Evolutionary conservation across 768 basidiomycete species (phyloP), one percentile per base, ranked within the genome.

Genomic region (Trametopsis cervina): DNA sequence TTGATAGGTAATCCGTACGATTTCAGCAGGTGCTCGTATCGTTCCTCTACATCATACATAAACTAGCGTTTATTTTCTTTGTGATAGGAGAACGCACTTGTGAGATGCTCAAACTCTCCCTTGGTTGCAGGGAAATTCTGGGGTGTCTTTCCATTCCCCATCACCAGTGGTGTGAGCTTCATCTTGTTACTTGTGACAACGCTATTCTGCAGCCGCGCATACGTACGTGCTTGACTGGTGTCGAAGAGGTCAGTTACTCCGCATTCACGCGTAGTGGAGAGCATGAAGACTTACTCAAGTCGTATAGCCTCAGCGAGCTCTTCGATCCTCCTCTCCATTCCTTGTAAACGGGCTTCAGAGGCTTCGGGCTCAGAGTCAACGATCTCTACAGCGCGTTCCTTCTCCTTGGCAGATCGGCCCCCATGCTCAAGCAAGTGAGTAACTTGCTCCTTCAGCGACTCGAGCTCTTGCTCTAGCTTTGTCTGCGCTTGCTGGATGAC

Each of bases 31-130:
- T 27, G 53, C 29, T 72, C 70, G 54, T 72, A 72, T 0, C 71
- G 66, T 37, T 72, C 71, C 65, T 69, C 70, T 71, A 54, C 12
- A 37, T 1, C 46, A 15, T 7, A 6, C 2, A 25, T 15, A 15
- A 17, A 35, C 13, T 20, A 44, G n/a, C 27, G 18, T 22, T 12
- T 41, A 21, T 6, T 17, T 24, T 39, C 43, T 15, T 15, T 4
- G 27, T 18, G 4, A 47, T 23, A 24, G 4, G 38, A 11, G 3
- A n/a, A 61, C 64, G 33, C 40, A 72, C 71, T 72, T 15, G 70
- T 72, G n/a, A 72, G 62, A 53, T 71, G 70, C 52, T 72, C 71
- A 44, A 71, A 72, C 52, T 72, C 71, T 46, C 71, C 71, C 43
- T 68, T 65, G 0, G 67, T 64, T 3, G 35, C 39, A 9, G 71